Evolutionary conservation across 2,329 filamentous ascomycete species (phyloP), one percentile per base, ranked within the genome.

Genomic region (Xylaria arbuscula): DNA sequence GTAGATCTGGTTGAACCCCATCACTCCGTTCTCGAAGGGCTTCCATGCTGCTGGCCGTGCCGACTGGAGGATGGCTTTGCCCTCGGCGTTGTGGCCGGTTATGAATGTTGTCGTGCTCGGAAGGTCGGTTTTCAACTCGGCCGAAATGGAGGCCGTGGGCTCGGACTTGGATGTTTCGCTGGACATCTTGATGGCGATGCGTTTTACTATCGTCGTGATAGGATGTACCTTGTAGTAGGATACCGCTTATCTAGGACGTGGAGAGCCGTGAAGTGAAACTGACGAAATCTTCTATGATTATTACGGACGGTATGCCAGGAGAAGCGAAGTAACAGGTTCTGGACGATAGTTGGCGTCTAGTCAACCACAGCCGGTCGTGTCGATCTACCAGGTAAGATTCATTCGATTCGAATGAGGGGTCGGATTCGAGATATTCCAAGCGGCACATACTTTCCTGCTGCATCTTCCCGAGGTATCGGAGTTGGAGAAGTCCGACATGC

Each of bases 1-100:
- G 75, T 81, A 84, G 66, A 81, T 76, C 19, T 83, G 78, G 64
- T 78, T 76, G 73, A 83, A 81, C 61, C 75, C 78, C 70, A 83
- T 78, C 5, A 72, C 66, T 47, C 76, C 72, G 59, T 74, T 70
- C 62, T 81, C 79, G 66, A 78, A 79, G 10, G 64, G 7, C 32
- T 61, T 71, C 76, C 78, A 80, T 61, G 40, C 61, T 61, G 72
- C 79, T 71, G 72, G 60, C 50, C 68, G 66, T 72, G 71, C 28
- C 19, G 76, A 75, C 57, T 80, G 78, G 0, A 84, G 71, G 32
- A 81, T 74, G 19, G 82, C 81, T 71, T 80, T 76, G 54, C 75
- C 76, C 19, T 68, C 60, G 15, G 66, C 57, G 56, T 76, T 70
- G 61, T 78, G 76, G 5, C 74, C 75, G 6, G 77, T 78, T 28